Conservation (phyloP, 2,329 filamentous ascomycete species). For the Remersonia thermophila region DNA sequence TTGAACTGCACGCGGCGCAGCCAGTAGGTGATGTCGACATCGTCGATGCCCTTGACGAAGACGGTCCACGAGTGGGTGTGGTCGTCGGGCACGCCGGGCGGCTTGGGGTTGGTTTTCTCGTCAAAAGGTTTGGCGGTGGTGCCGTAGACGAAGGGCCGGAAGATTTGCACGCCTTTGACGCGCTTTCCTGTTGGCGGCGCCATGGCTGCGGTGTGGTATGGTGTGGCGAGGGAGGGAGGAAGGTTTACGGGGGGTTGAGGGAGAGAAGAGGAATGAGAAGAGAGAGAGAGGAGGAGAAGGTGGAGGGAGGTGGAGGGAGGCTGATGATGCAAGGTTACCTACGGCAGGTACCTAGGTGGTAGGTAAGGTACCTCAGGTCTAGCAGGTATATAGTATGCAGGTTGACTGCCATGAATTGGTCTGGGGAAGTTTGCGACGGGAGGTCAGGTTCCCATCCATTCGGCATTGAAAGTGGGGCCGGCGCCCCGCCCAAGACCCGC, state of each 20-base stretch:
- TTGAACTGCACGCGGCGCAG: slow-evolving; percentile 96
- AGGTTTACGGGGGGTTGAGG: slow-evolving; percentile 5
- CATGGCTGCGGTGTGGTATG: slow-evolving; percentile 28
- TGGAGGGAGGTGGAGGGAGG: too few species aligned
- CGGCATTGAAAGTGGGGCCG: too few species aligned
- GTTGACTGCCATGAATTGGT: too few species aligned
- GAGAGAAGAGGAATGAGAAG: slow-evolving; percentile 1
- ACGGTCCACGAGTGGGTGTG: slow-evolving; percentile 97
- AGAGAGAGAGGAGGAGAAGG: neutral
- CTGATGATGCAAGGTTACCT: too few species aligned
- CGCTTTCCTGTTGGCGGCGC: slow-evolving; percentile 51
- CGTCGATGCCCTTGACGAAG: slow-evolving; percentile 81
- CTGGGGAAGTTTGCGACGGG: too few species aligned
- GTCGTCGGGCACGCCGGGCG: slow-evolving; percentile 65
- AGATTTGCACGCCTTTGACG: slow-evolving; percentile 53
- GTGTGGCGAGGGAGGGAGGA: too few species aligned
- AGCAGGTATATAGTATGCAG: too few species aligned
- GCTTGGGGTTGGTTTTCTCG: slow-evolving; percentile 64
- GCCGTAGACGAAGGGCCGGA: slow-evolving; percentile 59
- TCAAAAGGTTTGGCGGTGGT: slow-evolving; percentile 71
- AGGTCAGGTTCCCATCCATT: too few species aligned
- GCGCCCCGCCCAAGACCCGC: too few species aligned
- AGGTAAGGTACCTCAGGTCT: too few species aligned
- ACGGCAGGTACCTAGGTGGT: too few species aligned
- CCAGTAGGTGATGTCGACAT: slow-evolving; percentile 89